phyloP scores from a whole-genome alignment of 2,329 filamentous ascomycete species.

The Periconia macrospinosa region DNA sequence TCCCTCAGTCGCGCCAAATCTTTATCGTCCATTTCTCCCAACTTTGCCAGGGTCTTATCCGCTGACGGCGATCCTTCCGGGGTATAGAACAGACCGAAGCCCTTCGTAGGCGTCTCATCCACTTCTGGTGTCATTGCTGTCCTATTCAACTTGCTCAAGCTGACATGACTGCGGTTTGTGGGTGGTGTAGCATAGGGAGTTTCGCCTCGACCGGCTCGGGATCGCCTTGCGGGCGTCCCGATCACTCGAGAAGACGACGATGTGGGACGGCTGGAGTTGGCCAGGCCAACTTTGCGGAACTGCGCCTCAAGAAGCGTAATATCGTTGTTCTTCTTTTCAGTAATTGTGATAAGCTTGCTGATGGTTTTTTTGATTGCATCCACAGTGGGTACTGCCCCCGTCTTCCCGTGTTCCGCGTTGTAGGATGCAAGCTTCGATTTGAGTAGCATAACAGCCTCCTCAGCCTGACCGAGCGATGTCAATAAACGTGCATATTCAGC shows the following conservation, averaged over 20 bases:
- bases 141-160: slow-evolving; percentile 32
- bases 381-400: slow-evolving; percentile 69
- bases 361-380: slow-evolving; percentile 93
- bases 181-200: slow-evolving; percentile 44
- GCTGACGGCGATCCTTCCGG: slow-evolving; percentile 28
- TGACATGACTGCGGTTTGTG: slow-evolving; percentile 33
- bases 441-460: slow-evolving; percentile 77
- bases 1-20: slow-evolving; percentile 43
- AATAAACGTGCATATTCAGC: slow-evolving; percentile 74
- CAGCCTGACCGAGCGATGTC: slow-evolving; percentile 73
- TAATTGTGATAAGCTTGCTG: slow-evolving; percentile 87
- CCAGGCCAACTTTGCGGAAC: slow-evolving; percentile 66
- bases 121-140: slow-evolving; percentile 32
- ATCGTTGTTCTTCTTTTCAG: slow-evolving; percentile 86
- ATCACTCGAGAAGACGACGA: slow-evolving; percentile 22
- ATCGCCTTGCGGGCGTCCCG: slow-evolving; percentile 21
- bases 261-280: slow-evolving; percentile 23
- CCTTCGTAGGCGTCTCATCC: slow-evolving; percentile 28
- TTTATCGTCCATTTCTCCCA: slow-evolving; percentile 45
- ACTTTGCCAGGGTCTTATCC: slow-evolving; percentile 33
- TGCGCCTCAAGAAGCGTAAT: slow-evolving; percentile 88
- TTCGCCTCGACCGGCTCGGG: slow-evolving; percentile 17
- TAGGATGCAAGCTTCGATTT: slow-evolving; percentile 73
- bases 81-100: slow-evolving; percentile 37
- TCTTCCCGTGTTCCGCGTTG: slow-evolving; percentile 51